Evolutionary conservation across 1,284 basidiomycete species (phyloP), one percentile per base, ranked within the genome.

Genomic region (Ustilago trichophora): DNA sequence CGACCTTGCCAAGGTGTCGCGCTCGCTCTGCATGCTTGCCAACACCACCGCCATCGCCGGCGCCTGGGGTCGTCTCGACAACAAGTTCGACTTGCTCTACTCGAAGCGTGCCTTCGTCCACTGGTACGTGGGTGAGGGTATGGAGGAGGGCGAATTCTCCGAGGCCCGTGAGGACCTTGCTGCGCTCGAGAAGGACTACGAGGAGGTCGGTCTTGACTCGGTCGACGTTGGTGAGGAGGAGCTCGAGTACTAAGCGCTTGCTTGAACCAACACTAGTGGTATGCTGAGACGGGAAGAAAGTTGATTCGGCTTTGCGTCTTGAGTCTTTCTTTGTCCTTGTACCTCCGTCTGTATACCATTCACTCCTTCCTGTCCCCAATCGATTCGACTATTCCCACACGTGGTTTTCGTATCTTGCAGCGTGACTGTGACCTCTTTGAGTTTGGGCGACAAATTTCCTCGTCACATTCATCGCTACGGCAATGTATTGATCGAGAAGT

Each of bases 81-180:
- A 96, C 87, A 98, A 98, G 85, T 99, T 98, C 83, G 95, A 98
- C 83, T 87, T 98, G 75, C 88, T 98, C 54, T 83, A 83, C 82
- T 82, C 80, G 44, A 83, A 83, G 76, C 80, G 77, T 45, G 76
- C 78, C 42, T 77, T 77, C 42, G 78, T 77, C 33, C 75, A 80
- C 69, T 81, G 76, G 76, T 95, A 94, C 77, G 91, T 93, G 67
- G 93, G 93, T 75, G 93, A 96, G 84, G 94, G 94, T 84, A 98
- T 97, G 94, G 94, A 97, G 83, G 94, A 97, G 85, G 93, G 94
- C 82, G 94, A 98, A 84, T 95, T 97, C 85, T 93, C 91, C 41
- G 94, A 97, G 85, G 94, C 93, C 22, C 91, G 94, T 73, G 94
- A 97, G 85, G 94, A 97, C 83, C 88, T 97, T 59, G 94, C 94